These are phyloP conservation scores for Carex kokanica DNA, from an alignment of 176 grass and related monocot genomes.

Conservation along the genomic window DNA sequence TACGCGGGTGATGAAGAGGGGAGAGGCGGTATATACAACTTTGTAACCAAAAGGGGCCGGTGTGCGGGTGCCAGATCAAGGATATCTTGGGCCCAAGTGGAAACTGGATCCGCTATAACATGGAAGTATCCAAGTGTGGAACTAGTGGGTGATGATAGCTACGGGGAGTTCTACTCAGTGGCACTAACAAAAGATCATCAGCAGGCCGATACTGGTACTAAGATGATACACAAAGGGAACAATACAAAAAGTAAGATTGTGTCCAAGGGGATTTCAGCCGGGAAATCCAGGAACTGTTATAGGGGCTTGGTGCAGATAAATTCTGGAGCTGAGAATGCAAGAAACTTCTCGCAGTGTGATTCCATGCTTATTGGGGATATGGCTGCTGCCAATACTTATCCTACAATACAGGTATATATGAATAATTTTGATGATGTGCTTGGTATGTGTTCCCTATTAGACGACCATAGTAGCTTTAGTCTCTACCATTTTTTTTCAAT, in stretches of 20 bases:
- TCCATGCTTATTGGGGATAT: constrained; percentile 97
- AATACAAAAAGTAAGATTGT: constrained; percentile 85
- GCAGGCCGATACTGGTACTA: constrained; percentile 91
- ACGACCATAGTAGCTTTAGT: neutral
- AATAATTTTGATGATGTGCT: neutral
- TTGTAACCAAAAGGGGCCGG: constrained; percentile 86
- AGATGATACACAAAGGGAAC: constrained; percentile 94
- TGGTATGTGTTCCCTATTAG: neutral
- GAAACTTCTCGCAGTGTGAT: constrained; percentile 94
- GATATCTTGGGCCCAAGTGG: constrained; percentile 98
- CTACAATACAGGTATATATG: constrained; percentile 66
- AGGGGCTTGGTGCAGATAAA: constrained; percentile 84
- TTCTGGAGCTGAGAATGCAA: constrained; percentile 61
- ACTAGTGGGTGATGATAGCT: constrained; percentile 65
- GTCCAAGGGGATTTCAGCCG: constrained; percentile 93
- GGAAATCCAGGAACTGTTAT: constrained; percentile 96
- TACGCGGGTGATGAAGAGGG: constrained; percentile 86
- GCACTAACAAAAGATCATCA: constrained; percentile 91
- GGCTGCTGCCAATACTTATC: constrained; percentile 91
- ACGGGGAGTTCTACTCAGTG: constrained; percentile 93
- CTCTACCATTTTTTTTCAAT: neutral
- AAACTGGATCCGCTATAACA: constrained; percentile 94
- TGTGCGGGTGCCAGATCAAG: constrained; percentile 66
- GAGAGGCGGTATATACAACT: constrained; percentile 88
- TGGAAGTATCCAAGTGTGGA: constrained; percentile 97